These are phyloP conservation scores for Athelia sp. DNA, from an alignment of 1,284 basidiomycete species.

Conservation along the genomic window DNA sequence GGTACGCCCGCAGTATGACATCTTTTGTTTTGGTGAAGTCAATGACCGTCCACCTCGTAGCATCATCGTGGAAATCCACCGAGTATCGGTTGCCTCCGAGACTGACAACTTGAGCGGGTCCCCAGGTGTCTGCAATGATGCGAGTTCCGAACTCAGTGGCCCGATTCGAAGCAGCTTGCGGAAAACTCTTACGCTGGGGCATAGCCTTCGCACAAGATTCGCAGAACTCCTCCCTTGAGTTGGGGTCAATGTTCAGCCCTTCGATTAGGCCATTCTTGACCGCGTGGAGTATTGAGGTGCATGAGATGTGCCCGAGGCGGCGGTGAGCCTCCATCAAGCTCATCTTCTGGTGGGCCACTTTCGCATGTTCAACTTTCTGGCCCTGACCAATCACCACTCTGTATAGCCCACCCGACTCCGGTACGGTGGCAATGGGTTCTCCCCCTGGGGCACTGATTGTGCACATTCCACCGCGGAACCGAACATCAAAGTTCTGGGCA, in stretches of 20 bases:
- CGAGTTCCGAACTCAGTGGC: constrained; percentile 19
- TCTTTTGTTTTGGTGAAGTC: constrained; percentile 20
- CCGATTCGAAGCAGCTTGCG: constrained; percentile 14
- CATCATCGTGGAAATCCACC: constrained; percentile 21
- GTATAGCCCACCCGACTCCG: constrained; percentile 22
- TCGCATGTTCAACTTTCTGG: constrained; percentile 3
- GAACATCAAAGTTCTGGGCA: constrained; percentile 15
- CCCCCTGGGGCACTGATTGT: constrained; percentile 13
- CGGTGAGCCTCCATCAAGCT: constrained; percentile 24
- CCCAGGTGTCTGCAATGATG: constrained; percentile 25
- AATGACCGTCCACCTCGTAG: constrained; percentile 11
- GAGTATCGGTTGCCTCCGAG: constrained; percentile 20
- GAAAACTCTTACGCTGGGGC: constrained; percentile 21
- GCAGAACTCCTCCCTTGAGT: constrained; percentile 22
- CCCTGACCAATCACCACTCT: constrained; percentile 8
- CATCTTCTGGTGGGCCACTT: constrained; percentile 8
- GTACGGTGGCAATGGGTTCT: constrained; percentile 18
- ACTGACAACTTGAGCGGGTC: constrained; percentile 17
- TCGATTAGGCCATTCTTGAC: constrained; percentile 20
- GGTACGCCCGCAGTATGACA: constrained; percentile 18
- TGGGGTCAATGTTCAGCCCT: constrained; percentile 23
- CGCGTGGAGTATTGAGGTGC: constrained; percentile 16
- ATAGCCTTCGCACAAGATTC: constrained; percentile 30
- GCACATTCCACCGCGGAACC: constrained; percentile 17
- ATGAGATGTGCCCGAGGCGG: constrained; percentile 28